Conservation (phyloP, 1,284 basidiomycete genomes). For the Puccinia novopanici region DNA sequence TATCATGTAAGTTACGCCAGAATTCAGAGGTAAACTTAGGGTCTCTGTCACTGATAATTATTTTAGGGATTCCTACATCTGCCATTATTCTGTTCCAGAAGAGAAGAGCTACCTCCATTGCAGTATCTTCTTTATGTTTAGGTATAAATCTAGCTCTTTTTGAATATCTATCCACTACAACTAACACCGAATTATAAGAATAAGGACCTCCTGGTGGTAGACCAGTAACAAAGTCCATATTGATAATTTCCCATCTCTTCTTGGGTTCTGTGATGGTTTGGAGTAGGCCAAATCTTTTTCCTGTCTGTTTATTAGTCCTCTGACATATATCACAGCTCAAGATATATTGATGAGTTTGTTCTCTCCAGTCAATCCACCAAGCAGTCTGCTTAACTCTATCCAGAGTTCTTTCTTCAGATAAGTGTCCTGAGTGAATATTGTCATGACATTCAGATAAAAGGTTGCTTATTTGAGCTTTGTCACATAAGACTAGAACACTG, state of each 20-base stretch:
- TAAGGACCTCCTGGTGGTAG: neutral
- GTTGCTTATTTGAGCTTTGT: neutral
- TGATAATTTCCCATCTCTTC: too few relatives aligned
- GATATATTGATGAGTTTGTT: neutral
- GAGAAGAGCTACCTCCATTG: neutral
- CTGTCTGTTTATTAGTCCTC: neutral
- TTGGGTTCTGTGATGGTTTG: too few relatives aligned
- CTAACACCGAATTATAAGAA: slow-evolving; percentile 2
- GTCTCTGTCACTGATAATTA: too few relatives aligned
- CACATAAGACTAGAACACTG: neutral
- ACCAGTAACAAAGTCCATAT: too few relatives aligned
- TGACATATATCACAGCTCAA: neutral
- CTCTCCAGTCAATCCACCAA: slow-evolving; percentile 26
- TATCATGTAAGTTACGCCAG: too few relatives aligned
- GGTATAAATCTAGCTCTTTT: neutral
- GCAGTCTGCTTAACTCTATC: slow-evolving; percentile 20
- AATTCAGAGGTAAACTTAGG: too few relatives aligned
- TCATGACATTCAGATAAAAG: neutral
- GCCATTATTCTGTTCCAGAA: slow-evolving; percentile 32
- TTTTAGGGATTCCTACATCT: slow-evolving; percentile 58
- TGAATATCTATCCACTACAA: slow-evolving; percentile 15
- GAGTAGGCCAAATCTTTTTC: too few relatives aligned
- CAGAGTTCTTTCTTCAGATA: slow-evolving; percentile 4
- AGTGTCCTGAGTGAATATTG: neutral
- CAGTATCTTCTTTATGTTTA: slow-evolving; percentile 2